Evolutionary conservation across 2,329 filamentous ascomycete species (phyloP), one percentile per base, ranked within the genome.

Genomic region (Esteya vermicola): DNA sequence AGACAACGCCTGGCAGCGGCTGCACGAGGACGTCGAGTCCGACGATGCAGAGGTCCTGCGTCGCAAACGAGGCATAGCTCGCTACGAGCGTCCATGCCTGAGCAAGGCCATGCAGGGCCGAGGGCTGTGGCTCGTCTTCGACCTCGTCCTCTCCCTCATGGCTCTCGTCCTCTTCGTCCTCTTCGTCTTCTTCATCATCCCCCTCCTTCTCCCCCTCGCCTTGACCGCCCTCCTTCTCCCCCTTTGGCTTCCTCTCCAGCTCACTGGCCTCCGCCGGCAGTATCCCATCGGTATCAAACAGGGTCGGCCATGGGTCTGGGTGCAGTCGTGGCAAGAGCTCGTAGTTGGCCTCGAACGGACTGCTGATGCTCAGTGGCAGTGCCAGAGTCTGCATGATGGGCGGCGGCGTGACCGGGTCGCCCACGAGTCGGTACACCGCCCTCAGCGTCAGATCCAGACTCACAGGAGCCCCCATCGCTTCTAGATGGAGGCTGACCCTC

Each of bases 301-400:
- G 78, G 54, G 80, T 86, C 1, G 91, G 88, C 89, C 91, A 98
- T 3, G 75, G 67, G 36, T 81, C 78, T 0, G 70, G 58, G 56
- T 95, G 81, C 4, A 94, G 65, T 9, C 81, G 73, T 10, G 91
- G 86, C 12, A 79, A 69, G 45, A 96, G 75, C 46, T 93, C 85
- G 56, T 93, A 95, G 52, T 83, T 91, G 14, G 86, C 84, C 59
- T 94, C 86, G 51, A 98, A 96, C 0, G 89, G 85, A 37, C 77
- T 79, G 40, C 85, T 75, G 41, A 95, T 71, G 28, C 76, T 72
- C 6, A 96, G 57, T 39, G 80, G 77, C 30, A 82, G 69, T 1
- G 75, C 68, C 19, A 81, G 61, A 3, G 71, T 74, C 57, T 93
- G 89, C 28, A 78, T 75, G 30, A 96, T 28, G 8, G 35, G 25